Base-by-base conservation (phyloP, 2,329 filamentous ascomycete genomes). In the Clarireedia sp. region DNA sequence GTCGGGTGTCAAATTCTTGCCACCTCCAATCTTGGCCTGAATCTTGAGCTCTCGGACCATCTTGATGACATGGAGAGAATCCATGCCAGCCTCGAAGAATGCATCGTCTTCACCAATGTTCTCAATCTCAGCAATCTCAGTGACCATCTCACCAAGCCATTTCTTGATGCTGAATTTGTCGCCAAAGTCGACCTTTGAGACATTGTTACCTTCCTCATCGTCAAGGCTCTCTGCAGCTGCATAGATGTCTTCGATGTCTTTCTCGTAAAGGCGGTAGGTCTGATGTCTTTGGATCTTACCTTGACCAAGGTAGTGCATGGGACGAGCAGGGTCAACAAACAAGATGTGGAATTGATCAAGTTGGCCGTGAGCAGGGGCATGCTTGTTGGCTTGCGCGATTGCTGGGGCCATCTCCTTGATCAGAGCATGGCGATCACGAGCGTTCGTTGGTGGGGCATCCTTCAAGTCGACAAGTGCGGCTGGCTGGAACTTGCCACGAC, bases 171-270 rank as follows among this genome's bases (percentile, higher is more conserved):
- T 58, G 8, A 33, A 26, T 40, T 21, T 41, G 19, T 53, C 40
- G 23, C 41, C 40, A 40, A 57, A 58, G 33, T 58, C 57, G 14
- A 58, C 54, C n/a, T 44, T 49, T 2, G 49, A 41, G 17, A 29
- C 45, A 21, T 24, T 45, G 10, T 38, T 41, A n/a, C 17, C 38
- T n/a, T 49, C 51, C 12, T 52, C 55, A 40, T 57, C 54, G n/a
- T 59, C 62, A 21, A 65, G 56, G 3, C 57, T 56, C 5, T 56
- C 54, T n/a, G 49, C 43, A 23, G 49, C 43, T 12, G 41, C 36
- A 53, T 73, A 74, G 1, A 73, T 54, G 1, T 62, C 54, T 8
- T 71, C 65, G 3, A 74, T 45, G 53, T 72, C 68, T 0, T 60
- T 21, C 5, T 59, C 57, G 48, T 72, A 72, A 7, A 67, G 36